These are phyloP conservation scores for Boletus patriciae DNA, from an alignment of 768 basidiomycete genomes.

Conservation along the genomic window DNA sequence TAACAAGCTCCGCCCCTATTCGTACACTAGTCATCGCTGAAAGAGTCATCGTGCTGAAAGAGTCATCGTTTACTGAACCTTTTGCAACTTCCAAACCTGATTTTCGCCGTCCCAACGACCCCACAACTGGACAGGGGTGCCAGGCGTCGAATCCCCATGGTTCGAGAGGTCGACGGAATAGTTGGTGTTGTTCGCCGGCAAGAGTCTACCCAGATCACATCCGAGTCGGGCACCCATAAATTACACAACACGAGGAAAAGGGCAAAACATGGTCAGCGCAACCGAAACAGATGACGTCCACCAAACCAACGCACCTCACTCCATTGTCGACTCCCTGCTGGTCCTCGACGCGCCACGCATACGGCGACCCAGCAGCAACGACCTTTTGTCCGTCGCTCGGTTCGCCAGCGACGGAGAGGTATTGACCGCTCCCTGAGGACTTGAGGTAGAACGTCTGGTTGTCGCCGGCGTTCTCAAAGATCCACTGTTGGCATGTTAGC, in stretches of 20 bases:
- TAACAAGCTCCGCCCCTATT: neutral
- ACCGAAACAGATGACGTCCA: neutral
- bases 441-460: conserved; percentile 42
- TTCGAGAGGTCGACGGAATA: conserved; percentile 49
- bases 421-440: conserved; percentile 41
- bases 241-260: neutral
- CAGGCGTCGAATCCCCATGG: conserved; percentile 45
- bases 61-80: conserved; percentile 2
- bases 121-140: conserved; percentile 51
- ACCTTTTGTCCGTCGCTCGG: conserved; percentile 40
- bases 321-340: conserved; percentile 33
- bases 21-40: neutral
- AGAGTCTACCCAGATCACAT: conserved; percentile 38
- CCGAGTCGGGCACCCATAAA: neutral
- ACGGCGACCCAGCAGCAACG: conserved; percentile 37
- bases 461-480: conserved; percentile 28
- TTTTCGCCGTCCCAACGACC: conserved; percentile 47
- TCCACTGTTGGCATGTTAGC: conserved; percentile 29
- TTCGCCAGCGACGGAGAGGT: conserved; percentile 38
- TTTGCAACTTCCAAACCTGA: conserved; percentile 47
- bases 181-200: conserved; percentile 39
- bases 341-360: conserved; percentile 55
- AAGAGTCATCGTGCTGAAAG: too few species aligned
- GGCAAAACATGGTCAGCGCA: neutral
- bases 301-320: conserved; percentile 41